These are phyloP conservation scores for Helianthus tuberosus DNA, from an alignment of 129 eudicot species.

Conservation along the genomic window DNA sequence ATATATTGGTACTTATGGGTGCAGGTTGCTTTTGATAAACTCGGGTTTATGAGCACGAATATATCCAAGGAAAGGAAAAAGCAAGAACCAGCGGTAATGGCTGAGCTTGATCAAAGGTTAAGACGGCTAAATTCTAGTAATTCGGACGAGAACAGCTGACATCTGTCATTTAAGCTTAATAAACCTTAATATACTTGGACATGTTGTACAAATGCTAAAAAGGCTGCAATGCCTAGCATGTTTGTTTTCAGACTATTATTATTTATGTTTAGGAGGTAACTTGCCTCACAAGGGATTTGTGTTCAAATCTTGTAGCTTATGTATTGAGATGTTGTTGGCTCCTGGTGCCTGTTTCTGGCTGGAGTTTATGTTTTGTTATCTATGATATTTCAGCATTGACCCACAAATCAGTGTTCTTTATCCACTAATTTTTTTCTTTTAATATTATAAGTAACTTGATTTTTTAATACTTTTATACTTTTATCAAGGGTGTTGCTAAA, in stretches of 20 bases:
- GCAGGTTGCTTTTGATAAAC: constrained; percentile 90
- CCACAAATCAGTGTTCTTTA: not conserved
- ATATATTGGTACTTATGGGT: not conserved
- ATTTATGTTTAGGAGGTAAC: constrained; percentile 16
- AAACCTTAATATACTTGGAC: constrained; percentile 12
- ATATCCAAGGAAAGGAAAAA: constrained; percentile 92
- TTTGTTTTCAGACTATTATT: constrained; percentile 1
- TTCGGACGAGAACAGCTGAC: constrained; percentile 15
- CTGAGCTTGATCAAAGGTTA: constrained; percentile 87
- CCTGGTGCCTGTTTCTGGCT: not conserved
- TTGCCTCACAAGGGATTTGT: constrained; percentile 11
- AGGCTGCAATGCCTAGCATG: constrained; percentile 18
- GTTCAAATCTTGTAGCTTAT: constrained; percentile 17
- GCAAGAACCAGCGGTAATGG: constrained; percentile 97
- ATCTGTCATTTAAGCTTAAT: constrained; percentile 1
- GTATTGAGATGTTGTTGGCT: not conserved
- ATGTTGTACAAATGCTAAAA: constrained; percentile 35
- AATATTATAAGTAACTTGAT: not conserved
- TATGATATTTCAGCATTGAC: not conserved
- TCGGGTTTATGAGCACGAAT: constrained; percentile 74
- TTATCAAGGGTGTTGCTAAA: too few species aligned
- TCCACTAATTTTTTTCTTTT: not conserved
- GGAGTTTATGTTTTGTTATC: not conserved
- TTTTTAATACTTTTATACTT: not conserved
- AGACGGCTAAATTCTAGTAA: constrained; percentile 72